Conservation (phyloP, 2,329 filamentous ascomycete genomes). For the Penicillium oxalicum region DNA sequence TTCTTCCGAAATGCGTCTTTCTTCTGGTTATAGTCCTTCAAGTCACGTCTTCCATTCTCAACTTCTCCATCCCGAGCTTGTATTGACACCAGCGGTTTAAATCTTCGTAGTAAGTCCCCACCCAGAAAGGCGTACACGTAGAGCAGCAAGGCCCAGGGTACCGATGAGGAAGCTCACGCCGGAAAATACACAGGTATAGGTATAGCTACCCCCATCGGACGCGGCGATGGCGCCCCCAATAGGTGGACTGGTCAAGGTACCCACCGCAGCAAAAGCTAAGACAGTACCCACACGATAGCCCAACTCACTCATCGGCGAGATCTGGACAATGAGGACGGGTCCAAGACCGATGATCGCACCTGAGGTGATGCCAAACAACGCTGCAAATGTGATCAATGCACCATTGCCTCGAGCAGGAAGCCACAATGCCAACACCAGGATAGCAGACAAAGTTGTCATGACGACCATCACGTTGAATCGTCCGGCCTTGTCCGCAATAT, state of each 20-base stretch:
- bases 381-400: conserved; percentile 55
- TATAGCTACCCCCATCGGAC: conserved; percentile 48
- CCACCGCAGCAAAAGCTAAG: conserved; percentile 56
- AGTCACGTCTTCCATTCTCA: too few relatives aligned
- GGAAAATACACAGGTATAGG: conserved; percentile 59
- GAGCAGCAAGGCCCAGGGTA: too few relatives aligned
- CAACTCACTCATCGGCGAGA: conserved; percentile 60
- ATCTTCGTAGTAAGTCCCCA: too few relatives aligned
- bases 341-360: conserved; percentile 58
- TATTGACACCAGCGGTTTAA: too few relatives aligned
- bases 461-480: conserved; percentile 16
- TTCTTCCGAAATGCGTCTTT: too few relatives aligned
- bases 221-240: conserved; percentile 55
- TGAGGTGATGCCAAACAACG: conserved; percentile 60
- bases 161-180: conserved; percentile 39
- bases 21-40: too few relatives aligned
- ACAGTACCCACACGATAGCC: conserved; percentile 59
- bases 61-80: too few relatives aligned
- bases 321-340: conserved; percentile 56
- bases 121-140: too few relatives aligned
- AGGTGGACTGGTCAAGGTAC: conserved; percentile 59
- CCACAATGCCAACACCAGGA: conserved; percentile 16
- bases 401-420: conserved; percentile 41
- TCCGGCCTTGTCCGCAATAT: conserved; percentile 12
- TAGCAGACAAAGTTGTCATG: conserved; percentile 4